Base-by-base conservation (phyloP, 2,329 filamentous ascomycete species). In the Penicillium hesseltinei region DNA sequence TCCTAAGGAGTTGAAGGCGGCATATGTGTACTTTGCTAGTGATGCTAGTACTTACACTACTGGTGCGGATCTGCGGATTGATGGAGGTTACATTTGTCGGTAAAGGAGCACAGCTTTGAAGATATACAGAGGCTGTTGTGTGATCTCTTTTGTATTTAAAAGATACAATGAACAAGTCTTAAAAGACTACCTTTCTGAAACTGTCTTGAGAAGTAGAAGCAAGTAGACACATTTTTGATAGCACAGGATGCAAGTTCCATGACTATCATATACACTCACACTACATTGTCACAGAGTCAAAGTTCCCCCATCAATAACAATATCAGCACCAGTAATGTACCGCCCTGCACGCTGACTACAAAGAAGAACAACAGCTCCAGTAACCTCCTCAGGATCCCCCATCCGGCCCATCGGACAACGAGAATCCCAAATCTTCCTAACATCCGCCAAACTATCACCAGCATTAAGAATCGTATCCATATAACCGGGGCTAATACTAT, bases 401-500 rank as follows among this genome's bases (percentile, higher is more conserved):
- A 90, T 89, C 31, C 88, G 75, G 0, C 87, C 86, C 71, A 82
- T 80, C 0, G 88, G 87, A 67, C 86, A 86, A 54, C 85, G 76
- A 35, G 74, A 75, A 23, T 77, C 77, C 87, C 87, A 90, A 2
- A 80, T 77, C 31, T 75, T 74, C 56, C 83, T 77, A 38, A 81
- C 80, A 38, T 78, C 77, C 11, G 78, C 78, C 46, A 90, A 69
- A 0, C 82, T 83, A 8, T 82, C 80, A 0, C 87, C 86, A 58
- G 85, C 85, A 66, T 91, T 92, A 47, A 92, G 73, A 13, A 90
- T 83, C 0, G 88, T 91, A 66, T 90, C 88, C 85, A 91, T 90
- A 65, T 92, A 92, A 0, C 89, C 89, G 0, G 89, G 89, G 39
- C 81, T 85, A 44, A 92, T 80, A 19, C 80, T 84, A 64, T 92